A percentile compares a stretch with the other conserved stretches of the same genome.
Conservation (phyloP, 176 grass and related monocot species). For the Puccinellia tenuiflora region DNA sequence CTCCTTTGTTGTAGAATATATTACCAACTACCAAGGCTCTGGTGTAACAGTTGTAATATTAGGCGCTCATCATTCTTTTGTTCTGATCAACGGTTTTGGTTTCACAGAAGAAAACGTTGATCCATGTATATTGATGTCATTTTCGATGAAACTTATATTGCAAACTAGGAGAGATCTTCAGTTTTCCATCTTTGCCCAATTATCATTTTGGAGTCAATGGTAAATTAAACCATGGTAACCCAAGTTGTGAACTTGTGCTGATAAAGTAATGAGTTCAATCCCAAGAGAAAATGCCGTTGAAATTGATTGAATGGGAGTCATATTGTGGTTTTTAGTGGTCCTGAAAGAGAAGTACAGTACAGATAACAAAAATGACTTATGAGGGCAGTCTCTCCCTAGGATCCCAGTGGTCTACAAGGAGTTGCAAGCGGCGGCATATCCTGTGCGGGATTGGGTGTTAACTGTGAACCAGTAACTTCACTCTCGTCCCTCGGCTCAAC, state of each 20-base stretch:
- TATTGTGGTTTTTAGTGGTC: neutral
- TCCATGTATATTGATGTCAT: neutral
- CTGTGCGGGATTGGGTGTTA: neutral
- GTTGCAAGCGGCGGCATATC: neutral
- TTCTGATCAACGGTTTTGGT: neutral
- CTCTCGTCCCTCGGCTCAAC: neutral
- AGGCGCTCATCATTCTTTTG: neutral
- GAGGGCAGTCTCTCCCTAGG: neutral
- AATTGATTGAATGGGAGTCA: neutral
- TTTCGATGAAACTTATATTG: neutral
- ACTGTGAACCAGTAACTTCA: slow-evolving; percentile 8
- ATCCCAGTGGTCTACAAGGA: slow-evolving; percentile 1
- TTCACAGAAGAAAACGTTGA: neutral
- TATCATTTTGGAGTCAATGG: neutral
- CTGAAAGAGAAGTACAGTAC: neutral
- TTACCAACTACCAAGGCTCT: neutral
- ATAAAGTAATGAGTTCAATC: neutral
- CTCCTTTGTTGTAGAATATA: neutral
- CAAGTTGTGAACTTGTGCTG: neutral
- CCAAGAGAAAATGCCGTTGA: neutral
- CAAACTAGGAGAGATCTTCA: neutral
- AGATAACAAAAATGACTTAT: neutral
- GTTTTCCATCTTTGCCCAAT: neutral
- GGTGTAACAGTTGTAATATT: neutral
- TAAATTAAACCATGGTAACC: neutral